phyloP scores from a whole-genome alignment of 1,284 basidiomycete species.

The Coriolopsis trogii region DNA sequence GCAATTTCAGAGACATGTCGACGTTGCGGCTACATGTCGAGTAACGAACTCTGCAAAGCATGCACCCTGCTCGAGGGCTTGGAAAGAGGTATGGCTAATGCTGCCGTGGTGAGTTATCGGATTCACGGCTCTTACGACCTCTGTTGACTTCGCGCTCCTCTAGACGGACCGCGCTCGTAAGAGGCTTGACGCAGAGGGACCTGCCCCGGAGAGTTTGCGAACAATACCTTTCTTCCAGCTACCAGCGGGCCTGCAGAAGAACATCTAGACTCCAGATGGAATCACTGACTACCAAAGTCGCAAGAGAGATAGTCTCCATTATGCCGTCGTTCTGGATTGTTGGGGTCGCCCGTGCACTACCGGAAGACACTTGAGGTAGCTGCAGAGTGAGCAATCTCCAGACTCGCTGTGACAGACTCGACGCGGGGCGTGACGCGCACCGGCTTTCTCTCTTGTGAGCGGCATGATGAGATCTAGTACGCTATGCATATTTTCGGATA shows the following conservation, averaged over 20 bases:
- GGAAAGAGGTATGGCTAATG: constrained; percentile 78
- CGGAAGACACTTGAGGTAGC: no score
- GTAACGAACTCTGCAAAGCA: constrained; percentile 91
- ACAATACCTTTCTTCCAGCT: constrained; percentile 67
- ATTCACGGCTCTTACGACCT: constrained; percentile 1
- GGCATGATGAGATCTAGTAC: no score
- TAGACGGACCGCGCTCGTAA: constrained; percentile 70
- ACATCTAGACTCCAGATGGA: background rate
- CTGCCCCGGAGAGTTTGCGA: constrained; percentile 58
- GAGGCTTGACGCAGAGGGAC: constrained; percentile 61
- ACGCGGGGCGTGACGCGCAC: no score
- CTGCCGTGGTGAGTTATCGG: constrained; percentile 70
- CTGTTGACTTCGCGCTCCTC: background rate
- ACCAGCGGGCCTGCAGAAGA: constrained; percentile 9
- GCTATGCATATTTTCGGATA: no score
- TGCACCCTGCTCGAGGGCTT: constrained; percentile 89
- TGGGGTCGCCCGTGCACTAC: no score
- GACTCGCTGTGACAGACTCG: no score
- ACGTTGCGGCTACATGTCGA: constrained; percentile 92
- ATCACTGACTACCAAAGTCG: no score
- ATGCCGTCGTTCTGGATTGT: no score
- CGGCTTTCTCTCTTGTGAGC: no score
- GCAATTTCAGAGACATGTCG: constrained; percentile 82
- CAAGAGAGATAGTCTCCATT: no score
- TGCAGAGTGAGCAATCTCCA: no score